Evolutionary conservation across 1,284 basidiomycete genomes (phyloP).

Genomic region (Boletellus deceptivus): DNA sequence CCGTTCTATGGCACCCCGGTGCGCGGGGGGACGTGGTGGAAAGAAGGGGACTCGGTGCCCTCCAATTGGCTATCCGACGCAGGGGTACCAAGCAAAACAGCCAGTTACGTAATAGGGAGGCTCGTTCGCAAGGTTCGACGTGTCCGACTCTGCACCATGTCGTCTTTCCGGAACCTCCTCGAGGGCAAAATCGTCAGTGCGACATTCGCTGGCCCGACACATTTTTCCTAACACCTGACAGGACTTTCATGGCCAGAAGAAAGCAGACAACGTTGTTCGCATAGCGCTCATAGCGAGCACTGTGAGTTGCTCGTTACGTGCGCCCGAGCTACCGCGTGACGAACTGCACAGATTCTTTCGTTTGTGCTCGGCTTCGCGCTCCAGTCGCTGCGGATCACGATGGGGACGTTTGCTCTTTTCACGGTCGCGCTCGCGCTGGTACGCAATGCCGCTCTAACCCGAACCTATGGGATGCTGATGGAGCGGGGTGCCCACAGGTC

Average conservation of each 20-base stretch:
- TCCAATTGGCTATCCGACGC: no score
- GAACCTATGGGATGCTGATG: neutral
- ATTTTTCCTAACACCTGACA: constrained; percentile 25
- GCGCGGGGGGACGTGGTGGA: no score
- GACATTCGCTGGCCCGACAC: no score
- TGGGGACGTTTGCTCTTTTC: constrained; percentile 49
- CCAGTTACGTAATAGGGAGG: constrained; percentile 17
- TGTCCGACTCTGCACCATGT: constrained; percentile 21
- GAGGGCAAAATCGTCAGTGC: constrained; percentile 55
- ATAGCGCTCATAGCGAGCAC: constrained; percentile 43
- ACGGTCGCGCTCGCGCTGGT: constrained; percentile 53
- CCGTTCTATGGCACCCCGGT: no score
- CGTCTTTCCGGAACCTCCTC: constrained; percentile 37
- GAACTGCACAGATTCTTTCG: constrained; percentile 49
- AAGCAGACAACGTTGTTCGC: constrained; percentile 52
- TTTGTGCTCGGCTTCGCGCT: constrained; percentile 61
- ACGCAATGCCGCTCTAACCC: constrained; percentile 26
- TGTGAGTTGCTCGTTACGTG: constrained; percentile 34
- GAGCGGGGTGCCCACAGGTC: constrained; percentile 36
- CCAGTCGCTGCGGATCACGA: constrained; percentile 61
- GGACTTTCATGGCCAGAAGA: constrained; percentile 74
- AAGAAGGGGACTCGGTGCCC: no score
- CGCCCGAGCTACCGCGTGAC: neutral
- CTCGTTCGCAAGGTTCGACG: neutral
- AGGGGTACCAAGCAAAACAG: neutral